Conservation (phyloP, 106 monocot species). For the Cymbidium sinense region DNA sequence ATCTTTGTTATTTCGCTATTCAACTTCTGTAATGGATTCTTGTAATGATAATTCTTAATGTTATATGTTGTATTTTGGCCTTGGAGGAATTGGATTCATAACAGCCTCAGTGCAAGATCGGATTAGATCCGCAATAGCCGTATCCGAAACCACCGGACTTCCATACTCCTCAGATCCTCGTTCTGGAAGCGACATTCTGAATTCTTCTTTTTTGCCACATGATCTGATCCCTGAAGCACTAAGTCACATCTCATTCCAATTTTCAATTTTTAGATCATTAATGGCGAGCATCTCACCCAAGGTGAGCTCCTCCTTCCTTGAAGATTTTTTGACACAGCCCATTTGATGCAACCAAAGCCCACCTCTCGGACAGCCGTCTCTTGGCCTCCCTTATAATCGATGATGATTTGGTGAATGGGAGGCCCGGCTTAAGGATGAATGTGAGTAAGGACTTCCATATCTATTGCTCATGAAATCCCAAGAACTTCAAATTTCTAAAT, state of each 20-base stretch:
- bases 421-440: conserved; percentile 19
- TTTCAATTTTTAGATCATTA: conserved; percentile 19
- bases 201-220: conserved; percentile 17
- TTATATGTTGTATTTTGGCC: too few relatives aligned
- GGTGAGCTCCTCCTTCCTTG: conserved; percentile 31
- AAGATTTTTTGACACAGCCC: conserved; percentile 17
- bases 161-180: too few relatives aligned
- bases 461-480: conserved; percentile 27
- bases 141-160: too few relatives aligned
- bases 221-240: conserved; percentile 12
- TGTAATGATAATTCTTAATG: too few relatives aligned
- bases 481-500: conserved; percentile 27
- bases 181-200: conserved; percentile 14
- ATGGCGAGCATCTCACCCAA: conserved; percentile 51
- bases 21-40: too few relatives aligned
- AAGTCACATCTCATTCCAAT: background rate
- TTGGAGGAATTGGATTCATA: too few relatives aligned
- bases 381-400: too few relatives aligned
- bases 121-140: too few relatives aligned
- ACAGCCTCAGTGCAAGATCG: too few relatives aligned
- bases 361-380: too few relatives aligned
- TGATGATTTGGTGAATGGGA: conserved; percentile 39
- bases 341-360: conserved; percentile 28
- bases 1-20: too few relatives aligned
- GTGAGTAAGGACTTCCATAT: conserved; percentile 26